Conservation (phyloP, 768 basidiomycete species). For the Dictyophora rubrovolvata region DNA sequence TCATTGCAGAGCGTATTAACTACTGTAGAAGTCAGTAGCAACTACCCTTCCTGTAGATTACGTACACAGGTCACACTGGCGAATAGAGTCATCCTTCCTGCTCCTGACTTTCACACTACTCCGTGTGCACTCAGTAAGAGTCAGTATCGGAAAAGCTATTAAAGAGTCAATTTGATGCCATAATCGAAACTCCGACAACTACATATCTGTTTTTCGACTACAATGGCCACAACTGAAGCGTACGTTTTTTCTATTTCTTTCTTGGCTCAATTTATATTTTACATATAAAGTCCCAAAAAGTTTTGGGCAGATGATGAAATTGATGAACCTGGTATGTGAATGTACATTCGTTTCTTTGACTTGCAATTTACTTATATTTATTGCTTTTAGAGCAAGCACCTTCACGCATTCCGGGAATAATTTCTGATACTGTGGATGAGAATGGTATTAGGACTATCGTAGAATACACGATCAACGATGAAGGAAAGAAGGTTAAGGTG, state of each 20-base stretch:
- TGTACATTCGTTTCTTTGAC: not conserved
- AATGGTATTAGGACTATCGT: slow-evolving; percentile 81
- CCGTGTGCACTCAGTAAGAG: too few species aligned
- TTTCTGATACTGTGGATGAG: slow-evolving; percentile 67
- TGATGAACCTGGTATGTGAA: slow-evolving; percentile 43
- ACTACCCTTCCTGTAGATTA: too few species aligned
- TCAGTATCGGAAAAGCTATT: too few species aligned
- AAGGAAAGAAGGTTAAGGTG: slow-evolving; percentile 93
- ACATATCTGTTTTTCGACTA: not conserved
- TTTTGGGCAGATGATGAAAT: slow-evolving; percentile 88
- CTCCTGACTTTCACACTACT: too few species aligned
- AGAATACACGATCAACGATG: slow-evolving; percentile 79
- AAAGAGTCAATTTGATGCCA: too few species aligned
- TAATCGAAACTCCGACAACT: too few species aligned
- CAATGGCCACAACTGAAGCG: not conserved
- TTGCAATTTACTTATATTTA: not conserved
- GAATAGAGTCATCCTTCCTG: too few species aligned
- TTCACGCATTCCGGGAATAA: slow-evolving; percentile 28
- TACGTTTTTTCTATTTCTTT: not conserved
- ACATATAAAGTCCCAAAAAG: slow-evolving; percentile 38
- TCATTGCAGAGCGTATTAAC: too few species aligned
- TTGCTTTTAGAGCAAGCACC: not conserved
- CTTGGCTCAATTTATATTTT: not conserved
- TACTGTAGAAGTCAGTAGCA: too few species aligned
- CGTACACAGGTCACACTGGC: too few species aligned